Evolutionary conservation across 208 protist species (phyloP).

Genomic region (Balamuthia mandrillaris): DNA sequence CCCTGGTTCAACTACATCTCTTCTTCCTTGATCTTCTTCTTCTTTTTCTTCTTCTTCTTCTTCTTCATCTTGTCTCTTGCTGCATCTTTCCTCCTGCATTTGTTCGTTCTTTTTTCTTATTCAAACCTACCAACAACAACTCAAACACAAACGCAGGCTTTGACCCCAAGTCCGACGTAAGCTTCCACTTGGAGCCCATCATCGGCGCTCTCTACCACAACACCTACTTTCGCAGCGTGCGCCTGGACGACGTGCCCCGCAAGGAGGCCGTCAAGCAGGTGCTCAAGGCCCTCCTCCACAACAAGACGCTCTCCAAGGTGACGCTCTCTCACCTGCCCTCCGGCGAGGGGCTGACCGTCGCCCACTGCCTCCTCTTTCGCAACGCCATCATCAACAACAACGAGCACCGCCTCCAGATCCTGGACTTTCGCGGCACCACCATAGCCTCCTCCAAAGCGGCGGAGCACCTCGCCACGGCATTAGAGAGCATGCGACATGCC

Average conservation of each 20-base stretch:
- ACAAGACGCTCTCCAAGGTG: background rate
- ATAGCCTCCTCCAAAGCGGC: background rate
- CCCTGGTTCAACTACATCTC: background rate
- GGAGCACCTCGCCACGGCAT: background rate
- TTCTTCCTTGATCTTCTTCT: background rate
- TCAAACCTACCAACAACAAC: background rate
- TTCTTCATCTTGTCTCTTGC: no score
- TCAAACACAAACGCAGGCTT: background rate
- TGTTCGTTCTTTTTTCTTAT: background rate
- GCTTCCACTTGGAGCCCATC: slow-evolving; percentile 10
- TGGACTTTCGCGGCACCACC: background rate
- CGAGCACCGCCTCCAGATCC: background rate
- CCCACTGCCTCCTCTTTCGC: background rate
- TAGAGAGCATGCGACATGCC: background rate
- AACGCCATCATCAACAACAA: slow-evolving; percentile 2
- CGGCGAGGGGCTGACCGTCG: background rate
- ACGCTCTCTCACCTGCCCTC: background rate
- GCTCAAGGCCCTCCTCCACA: background rate
- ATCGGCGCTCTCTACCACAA: background rate
- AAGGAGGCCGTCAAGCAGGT: background rate
- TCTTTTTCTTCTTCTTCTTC: no score
- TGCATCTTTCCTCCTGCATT: no score
- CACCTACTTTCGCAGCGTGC: background rate
- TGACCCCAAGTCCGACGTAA: background rate
- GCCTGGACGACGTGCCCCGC: background rate